These are phyloP conservation scores for Catenaria anguillulae DNA, from an alignment of 371 early-diverging fungal genomes.

Conservation along the genomic window DNA sequence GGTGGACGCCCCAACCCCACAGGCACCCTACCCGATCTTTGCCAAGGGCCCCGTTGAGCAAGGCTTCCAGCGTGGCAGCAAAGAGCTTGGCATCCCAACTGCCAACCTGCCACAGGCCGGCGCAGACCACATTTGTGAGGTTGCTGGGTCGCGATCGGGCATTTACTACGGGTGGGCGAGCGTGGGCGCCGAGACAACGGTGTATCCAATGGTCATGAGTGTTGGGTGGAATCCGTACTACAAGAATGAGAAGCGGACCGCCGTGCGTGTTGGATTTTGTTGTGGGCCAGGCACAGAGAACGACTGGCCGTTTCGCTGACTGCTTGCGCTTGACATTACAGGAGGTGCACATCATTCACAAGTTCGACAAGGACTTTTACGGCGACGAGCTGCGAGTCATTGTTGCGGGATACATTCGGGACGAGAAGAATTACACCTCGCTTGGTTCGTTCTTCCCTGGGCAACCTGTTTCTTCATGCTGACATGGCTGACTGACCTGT, in stretches of 20 bases:
- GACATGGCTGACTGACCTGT: background rate
- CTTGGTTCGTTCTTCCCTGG: slow-evolving; percentile 42
- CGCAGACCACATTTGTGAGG: slow-evolving; percentile 42
- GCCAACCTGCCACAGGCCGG: slow-evolving; percentile 79
- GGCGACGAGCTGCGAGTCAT: slow-evolving; percentile 61
- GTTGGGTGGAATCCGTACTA: slow-evolving; percentile 97
- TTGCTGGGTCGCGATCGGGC: slow-evolving; percentile 47
- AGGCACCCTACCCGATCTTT: slow-evolving; percentile 48
- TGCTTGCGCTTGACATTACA: slow-evolving; percentile 12
- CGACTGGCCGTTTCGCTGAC: background rate
- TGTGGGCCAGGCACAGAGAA: too few relatives aligned
- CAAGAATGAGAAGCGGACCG: slow-evolving; percentile 87
- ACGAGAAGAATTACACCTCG: slow-evolving; percentile 74
- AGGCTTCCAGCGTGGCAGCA: slow-evolving; percentile 90
- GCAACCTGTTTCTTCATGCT: background rate
- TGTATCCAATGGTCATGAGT: slow-evolving; percentile 94
- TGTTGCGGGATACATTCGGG: slow-evolving; percentile 75
- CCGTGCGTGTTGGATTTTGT: slow-evolving; percentile 49
- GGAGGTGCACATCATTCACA: slow-evolving; percentile 91
- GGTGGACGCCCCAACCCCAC: slow-evolving; percentile 36
- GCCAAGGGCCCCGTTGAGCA: slow-evolving; percentile 63
- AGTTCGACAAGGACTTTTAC: slow-evolving; percentile 79
- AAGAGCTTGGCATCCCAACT: slow-evolving; percentile 92
- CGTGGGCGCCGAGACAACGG: slow-evolving; percentile 32
- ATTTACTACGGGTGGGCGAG: slow-evolving; percentile 92